Conservation (phyloP, 192 early-diverging fungal genomes). For the Coemansia brasiliensis region DNA sequence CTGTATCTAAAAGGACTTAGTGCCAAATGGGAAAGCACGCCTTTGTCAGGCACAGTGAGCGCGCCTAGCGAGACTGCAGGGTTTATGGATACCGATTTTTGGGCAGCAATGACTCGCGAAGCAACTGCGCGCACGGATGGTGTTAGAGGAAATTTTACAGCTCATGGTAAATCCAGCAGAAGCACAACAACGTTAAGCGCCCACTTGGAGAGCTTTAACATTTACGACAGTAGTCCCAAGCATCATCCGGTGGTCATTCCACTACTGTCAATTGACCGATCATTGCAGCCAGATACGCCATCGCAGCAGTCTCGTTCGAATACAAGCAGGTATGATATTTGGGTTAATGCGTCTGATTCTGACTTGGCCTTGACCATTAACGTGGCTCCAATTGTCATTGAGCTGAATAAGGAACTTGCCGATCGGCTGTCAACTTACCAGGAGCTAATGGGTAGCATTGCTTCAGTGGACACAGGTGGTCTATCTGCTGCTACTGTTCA, state of each 20-base stretch:
- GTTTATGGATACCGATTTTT: conserved; percentile 43
- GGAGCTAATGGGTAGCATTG: conserved; percentile 18
- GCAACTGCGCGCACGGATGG: conserved; percentile 9
- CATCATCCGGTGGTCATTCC: conserved; percentile 37
- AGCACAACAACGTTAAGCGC: conserved; percentile 26
- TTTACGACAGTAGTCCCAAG: conserved; percentile 48
- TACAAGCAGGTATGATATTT: conserved; percentile 39
- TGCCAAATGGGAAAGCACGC: conserved; percentile 42
- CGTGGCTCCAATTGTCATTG: conserved; percentile 34
- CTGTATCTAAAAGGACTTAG: conserved; percentile 41
- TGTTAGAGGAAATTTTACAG: neutral
- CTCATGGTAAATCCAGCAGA: neutral
- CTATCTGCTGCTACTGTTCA: neutral
- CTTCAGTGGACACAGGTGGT: neutral
- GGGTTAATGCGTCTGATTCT: conserved; percentile 24
- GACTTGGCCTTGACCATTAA: conserved; percentile 35
- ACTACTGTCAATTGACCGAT: conserved; percentile 32
- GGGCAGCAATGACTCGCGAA: conserved; percentile 46
- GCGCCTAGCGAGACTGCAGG: conserved; percentile 21
- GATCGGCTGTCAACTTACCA: conserved; percentile 38
- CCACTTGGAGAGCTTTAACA: conserved; percentile 27
- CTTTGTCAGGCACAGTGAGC: conserved; percentile 14
- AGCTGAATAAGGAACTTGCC: conserved; percentile 40
- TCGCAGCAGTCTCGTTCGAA: neutral
- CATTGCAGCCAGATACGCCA: conserved; percentile 10